Evolutionary conservation across 2,329 filamentous ascomycete species (phyloP), one percentile per base, ranked within the genome.

Genomic region (Aphanoascus verrucosus): DNA sequence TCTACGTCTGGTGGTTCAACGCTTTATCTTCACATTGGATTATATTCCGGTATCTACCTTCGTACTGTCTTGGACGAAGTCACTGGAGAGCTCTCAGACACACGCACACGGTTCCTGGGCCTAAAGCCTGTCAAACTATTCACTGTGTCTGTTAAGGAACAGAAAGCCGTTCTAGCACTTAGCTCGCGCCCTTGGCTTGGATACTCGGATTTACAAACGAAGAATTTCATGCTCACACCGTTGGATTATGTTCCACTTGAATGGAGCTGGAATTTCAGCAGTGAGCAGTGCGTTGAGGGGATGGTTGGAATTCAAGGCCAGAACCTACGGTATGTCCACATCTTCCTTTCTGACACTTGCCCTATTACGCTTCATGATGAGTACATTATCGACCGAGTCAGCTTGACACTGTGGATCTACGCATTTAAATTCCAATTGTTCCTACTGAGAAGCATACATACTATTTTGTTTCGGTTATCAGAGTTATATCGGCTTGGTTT

Each of bases 161-260:
- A 89, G 59, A 84, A 85, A 5, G 89, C 89, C 41, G 86, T 97
- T 12, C 77, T 99, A 50, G 91, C 88, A 1, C 77, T 97, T 52
- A 96, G 89, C 67, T 94, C 90, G 14, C 82, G 91, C 53, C 86
- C 93, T n/a, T 98, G 91, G 90, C 77, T 99, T 3, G 91, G 90
- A 42, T 97, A 97, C 66, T 85, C 89, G 0, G 88, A 97, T 63
- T 83, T 86, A 1, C 84, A 90, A 56, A 90, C 86, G 1, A 88
- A 87, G 64, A 84, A 84, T 37, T 95, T 96, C 64, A 88, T 94
- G 71, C 83, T 97, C 60, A 96, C 91, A 0, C 93, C 94, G 0
- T 73, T 99, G 31, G 88, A 87, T 67, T 96, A 94, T 63, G 83
- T 85, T 51, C 83, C 85, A 40, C 79, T 98, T 28, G 89, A 95